Base-by-base conservation (phyloP, 2,329 filamentous ascomycete genomes). In the Graphium sp. region DNA sequence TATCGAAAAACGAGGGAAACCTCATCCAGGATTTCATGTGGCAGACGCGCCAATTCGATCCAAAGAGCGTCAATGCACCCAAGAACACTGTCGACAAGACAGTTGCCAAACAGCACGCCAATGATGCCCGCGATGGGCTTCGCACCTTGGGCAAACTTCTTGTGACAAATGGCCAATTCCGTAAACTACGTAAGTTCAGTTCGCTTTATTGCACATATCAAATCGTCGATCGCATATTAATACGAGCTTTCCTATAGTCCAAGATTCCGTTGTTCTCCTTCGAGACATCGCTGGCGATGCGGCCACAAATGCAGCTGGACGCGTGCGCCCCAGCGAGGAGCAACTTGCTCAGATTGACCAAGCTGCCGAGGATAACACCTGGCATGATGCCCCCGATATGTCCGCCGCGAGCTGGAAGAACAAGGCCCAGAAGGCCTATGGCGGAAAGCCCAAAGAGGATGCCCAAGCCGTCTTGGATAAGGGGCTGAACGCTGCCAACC, bases 11-110 rank as follows among this genome's bases (percentile, higher is more conserved):
- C 48, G 70, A 93, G 34, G 89, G 85, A 46, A 84, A 98, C 44
- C 57, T 95, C 33, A 59, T 98, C 13, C 89, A 98, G 48, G 85
- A 98, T 44, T 95, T 98, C 53, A 82, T 95, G 53, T 98, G 81
- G 78, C 80, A 93, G 48, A 85, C 84, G 0, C 73, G 83, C 46
- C 66, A 79, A 26, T 74, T 89, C 36, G 69, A 73, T 30, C 56
- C 68, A 32, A 74, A 63, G 42, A 60, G 66, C 29, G 62, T 81
- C 16, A 50, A 56, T 33, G 52, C 62, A 2, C 80, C 82, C 4
- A 60, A 63, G 32, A 66, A 70, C 2, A 77, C 83, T 1, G 42
- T 92, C 26, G 66, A 72, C 46, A 91, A 83, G 58, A 74, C 80
- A 1, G 66, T 67, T 2, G 81, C 80, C 16, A 72, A 78, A 55